These are phyloP conservation scores for Mortierella antarctica DNA, from an alignment of 192 early-diverging fungal genomes.

Conservation along the genomic window DNA sequence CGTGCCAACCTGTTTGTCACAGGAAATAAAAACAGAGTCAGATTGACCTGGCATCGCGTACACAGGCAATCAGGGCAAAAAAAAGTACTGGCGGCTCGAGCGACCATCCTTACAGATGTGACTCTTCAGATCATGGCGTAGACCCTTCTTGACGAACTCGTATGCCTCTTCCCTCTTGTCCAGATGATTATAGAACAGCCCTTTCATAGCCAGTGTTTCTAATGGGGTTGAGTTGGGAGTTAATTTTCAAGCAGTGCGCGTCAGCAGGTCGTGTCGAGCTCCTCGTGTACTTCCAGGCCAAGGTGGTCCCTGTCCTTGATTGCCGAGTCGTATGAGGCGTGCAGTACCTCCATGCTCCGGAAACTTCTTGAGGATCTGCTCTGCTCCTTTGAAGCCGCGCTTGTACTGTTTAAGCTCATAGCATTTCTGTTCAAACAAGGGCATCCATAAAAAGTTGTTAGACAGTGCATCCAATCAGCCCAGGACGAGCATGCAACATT, in stretches of 20 bases:
- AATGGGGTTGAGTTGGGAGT: neutral
- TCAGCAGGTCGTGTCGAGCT: too few relatives aligned
- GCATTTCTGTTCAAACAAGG: slow-evolving; percentile 71
- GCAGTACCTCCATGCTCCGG: slow-evolving; percentile 87
- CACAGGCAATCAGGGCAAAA: too few relatives aligned
- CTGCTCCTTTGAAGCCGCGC: slow-evolving; percentile 88
- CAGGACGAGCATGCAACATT: too few relatives aligned
- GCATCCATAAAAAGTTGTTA: neutral
- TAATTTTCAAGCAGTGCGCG: too few relatives aligned
- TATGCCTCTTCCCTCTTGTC: slow-evolving; percentile 94
- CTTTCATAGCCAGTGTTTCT: slow-evolving; percentile 97
- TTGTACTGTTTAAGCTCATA: slow-evolving; percentile 97
- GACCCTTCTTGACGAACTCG: slow-evolving; percentile 85
- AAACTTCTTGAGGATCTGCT: slow-evolving; percentile 93
- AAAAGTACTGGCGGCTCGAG: too few relatives aligned
- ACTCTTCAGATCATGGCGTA: slow-evolving; percentile 82
- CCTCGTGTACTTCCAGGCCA: too few relatives aligned
- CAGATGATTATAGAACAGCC: slow-evolving; percentile 89
- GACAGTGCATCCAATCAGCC: neutral
- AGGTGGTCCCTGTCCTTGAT: too few relatives aligned
- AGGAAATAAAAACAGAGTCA: too few relatives aligned
- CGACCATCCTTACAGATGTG: slow-evolving; percentile 78
- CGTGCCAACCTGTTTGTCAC: slow-evolving; percentile 85
- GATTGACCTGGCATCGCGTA: neutral
- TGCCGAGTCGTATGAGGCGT: too few relatives aligned